phyloP scores from a whole-genome alignment of 1,284 basidiomycete species.

The Irpex sp. region DNA sequence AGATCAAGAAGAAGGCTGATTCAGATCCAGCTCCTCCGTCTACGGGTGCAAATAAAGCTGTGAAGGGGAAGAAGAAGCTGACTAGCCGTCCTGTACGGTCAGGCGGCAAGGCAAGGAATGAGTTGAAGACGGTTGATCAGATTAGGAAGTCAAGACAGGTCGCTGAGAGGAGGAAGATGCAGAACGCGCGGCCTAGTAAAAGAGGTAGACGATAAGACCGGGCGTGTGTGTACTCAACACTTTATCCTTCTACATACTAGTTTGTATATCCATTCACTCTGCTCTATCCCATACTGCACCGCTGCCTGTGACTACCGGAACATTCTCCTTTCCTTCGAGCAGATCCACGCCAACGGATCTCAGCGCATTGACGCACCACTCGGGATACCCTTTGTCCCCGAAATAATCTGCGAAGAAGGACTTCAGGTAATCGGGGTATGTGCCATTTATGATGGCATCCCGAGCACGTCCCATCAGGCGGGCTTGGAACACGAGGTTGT shows the following conservation, averaged over 20 bases:
- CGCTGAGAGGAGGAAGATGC: constrained; percentile 57
- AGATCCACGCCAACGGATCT: constrained; percentile 72
- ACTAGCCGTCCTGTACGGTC: constrained; percentile 52
- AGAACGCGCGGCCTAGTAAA: constrained; percentile 69
- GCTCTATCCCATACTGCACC: constrained; percentile 73
- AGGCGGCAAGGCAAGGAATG: constrained; percentile 59
- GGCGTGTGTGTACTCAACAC: no score
- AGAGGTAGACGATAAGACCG: constrained; percentile 40
- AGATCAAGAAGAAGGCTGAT: constrained; percentile 49
- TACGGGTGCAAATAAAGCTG: constrained; percentile 13
- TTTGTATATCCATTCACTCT: not conserved
- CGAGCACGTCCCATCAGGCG: constrained; percentile 75
- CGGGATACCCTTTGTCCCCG: constrained; percentile 63
- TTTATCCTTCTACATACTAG: no score
- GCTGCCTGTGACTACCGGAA: constrained; percentile 48
- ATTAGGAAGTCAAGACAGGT: constrained; percentile 72
- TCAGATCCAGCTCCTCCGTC: constrained; percentile 20
- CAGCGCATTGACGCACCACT: constrained; percentile 79
- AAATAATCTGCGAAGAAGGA: constrained; percentile 73
- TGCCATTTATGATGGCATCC: constrained; percentile 69
- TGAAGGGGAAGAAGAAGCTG: constrained; percentile 25
- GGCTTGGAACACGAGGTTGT: constrained; percentile 79
- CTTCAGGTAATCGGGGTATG: constrained; percentile 70
- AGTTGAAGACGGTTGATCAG: constrained; percentile 80
- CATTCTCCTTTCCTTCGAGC: constrained; percentile 42